Evolutionary conservation across 768 basidiomycete species (phyloP).

Genomic region (Mycena amicta): DNA sequence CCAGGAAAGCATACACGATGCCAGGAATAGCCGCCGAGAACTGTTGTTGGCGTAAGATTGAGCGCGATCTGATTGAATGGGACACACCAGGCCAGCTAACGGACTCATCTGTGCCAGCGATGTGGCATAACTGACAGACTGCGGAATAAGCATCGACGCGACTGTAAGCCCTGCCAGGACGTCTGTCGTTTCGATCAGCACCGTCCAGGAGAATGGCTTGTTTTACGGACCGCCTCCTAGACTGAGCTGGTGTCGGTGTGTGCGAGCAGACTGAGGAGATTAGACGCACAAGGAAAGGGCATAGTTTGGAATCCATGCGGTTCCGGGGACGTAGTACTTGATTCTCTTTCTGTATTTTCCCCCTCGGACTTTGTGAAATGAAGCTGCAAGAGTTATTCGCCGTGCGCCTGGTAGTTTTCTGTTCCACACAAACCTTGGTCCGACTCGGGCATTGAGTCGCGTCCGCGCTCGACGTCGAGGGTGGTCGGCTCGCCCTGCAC

Average conservation of each 20-base stretch:
- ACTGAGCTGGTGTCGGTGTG: conserved; percentile 30
- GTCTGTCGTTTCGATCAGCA: conserved; percentile 49
- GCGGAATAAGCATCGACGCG: conserved; percentile 81
- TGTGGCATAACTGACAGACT: conserved; percentile 90
- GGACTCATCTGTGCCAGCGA: conserved; percentile 86
- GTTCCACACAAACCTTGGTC: conserved; percentile 16
- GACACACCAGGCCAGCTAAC: conserved; percentile 77
- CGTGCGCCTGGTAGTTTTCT: neutral
- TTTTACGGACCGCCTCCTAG: conserved; percentile 42
- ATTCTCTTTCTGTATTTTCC: conserved; percentile 49
- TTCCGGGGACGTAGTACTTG: conserved; percentile 78
- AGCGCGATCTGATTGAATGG: neutral
- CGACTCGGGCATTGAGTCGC: conserved; percentile 16
- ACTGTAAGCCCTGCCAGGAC: conserved; percentile 86
- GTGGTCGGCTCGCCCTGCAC: conserved; percentile 16
- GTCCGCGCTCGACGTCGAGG: conserved; percentile 20
- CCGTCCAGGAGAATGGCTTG: neutral
- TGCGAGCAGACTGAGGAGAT: conserved; percentile 5
- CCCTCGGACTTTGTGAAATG: conserved; percentile 23
- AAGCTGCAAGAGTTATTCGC: conserved; percentile 1
- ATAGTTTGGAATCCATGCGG: conserved; percentile 80
- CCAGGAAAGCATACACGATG: conserved; percentile 88
- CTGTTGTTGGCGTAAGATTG: conserved; percentile 36
- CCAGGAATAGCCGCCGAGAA: conserved; percentile 86
- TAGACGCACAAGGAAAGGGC: conserved; percentile 61